These are phyloP conservation scores for Ustilago trichophora DNA, from an alignment of 1,284 basidiomycete genomes.

Conservation along the genomic window DNA sequence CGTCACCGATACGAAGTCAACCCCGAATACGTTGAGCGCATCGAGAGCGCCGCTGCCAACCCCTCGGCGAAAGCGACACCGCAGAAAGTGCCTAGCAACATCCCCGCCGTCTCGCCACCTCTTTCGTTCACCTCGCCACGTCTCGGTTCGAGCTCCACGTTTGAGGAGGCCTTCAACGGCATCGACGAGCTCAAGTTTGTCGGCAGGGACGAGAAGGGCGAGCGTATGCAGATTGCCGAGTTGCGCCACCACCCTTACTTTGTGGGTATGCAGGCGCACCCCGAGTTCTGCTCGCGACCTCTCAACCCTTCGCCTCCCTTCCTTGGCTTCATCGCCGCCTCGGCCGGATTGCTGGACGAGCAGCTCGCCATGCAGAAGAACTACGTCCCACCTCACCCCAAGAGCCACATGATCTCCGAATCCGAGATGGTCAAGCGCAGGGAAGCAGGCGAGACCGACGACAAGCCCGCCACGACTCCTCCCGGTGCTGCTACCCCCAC, in stretches of 20 bases:
- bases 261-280: constrained; percentile 93
- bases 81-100: constrained; percentile 30
- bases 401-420: constrained; percentile 61
- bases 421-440: constrained; percentile 45
- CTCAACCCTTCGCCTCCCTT: constrained; percentile 97
- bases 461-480: constrained; percentile 49
- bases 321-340: constrained; percentile 92
- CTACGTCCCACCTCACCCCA: constrained; percentile 71
- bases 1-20: constrained; percentile 98
- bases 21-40: constrained; percentile 80
- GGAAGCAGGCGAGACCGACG: constrained; percentile 39
- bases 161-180: constrained; percentile 7
- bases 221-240: constrained; percentile 97
- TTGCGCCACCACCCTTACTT: constrained; percentile 90
- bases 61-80: constrained; percentile 22
- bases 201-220: constrained; percentile 92
- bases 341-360: constrained; percentile 77
- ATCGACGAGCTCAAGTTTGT: constrained; percentile 72
- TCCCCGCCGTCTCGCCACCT: constrained; percentile 36
- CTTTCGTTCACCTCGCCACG: constrained; percentile 32
- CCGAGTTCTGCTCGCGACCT: constrained; percentile 98
- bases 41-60: constrained; percentile 70
- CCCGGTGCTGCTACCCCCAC: constrained; percentile 49
- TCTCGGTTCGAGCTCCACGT: constrained; percentile 15
- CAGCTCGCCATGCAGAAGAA: constrained; percentile 77